Conservation (phyloP, 768 basidiomycete species). For the Leccinellum rugosiceps region DNA sequence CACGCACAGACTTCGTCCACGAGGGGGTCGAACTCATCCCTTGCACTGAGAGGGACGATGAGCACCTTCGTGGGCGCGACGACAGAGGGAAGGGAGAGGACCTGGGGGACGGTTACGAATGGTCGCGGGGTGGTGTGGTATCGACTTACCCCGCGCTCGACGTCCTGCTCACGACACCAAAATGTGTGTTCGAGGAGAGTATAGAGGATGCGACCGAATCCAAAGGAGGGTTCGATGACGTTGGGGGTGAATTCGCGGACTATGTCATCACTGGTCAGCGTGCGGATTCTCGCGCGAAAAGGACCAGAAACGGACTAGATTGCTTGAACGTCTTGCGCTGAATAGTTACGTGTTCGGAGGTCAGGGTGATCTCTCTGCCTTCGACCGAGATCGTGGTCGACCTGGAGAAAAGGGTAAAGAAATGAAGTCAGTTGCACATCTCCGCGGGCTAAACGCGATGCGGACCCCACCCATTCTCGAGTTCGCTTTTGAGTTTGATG, state of each 20-base stretch:
- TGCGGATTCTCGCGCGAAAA: constrained; percentile 9
- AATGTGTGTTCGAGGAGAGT: constrained; percentile 91
- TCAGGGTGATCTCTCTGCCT: constrained; percentile 66
- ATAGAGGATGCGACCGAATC: constrained; percentile 94
- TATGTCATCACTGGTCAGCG: constrained; percentile 34
- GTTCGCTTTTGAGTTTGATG: constrained; percentile 61
- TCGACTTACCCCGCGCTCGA: constrained; percentile 79
- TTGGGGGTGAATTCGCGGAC: constrained; percentile 96
- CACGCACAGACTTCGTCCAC: constrained; percentile 88
- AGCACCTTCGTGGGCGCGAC: constrained; percentile 96
- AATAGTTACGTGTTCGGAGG: constrained; percentile 72
- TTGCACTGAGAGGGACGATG: constrained; percentile 90
- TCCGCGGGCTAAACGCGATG: constrained; percentile 2
- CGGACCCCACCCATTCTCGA: constrained; percentile 64
- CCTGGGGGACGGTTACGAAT: constrained; percentile 39
- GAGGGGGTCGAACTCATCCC: constrained; percentile 79
- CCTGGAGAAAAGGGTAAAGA: constrained; percentile 32
- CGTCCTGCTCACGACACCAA: constrained; percentile 91
- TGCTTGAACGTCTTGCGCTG: constrained; percentile 86
- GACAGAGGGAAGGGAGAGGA: constrained; percentile 83
- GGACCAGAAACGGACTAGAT: constrained; percentile 51
- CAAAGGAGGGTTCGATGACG: constrained; percentile 98
- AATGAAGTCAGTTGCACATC: background rate
- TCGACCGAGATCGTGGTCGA: constrained; percentile 55
- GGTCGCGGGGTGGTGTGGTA: too few species aligned